These are phyloP conservation scores for Diddensiella caesifluorescens DNA, from an alignment of 805 yeast genomes.

Conservation along the genomic window DNA sequence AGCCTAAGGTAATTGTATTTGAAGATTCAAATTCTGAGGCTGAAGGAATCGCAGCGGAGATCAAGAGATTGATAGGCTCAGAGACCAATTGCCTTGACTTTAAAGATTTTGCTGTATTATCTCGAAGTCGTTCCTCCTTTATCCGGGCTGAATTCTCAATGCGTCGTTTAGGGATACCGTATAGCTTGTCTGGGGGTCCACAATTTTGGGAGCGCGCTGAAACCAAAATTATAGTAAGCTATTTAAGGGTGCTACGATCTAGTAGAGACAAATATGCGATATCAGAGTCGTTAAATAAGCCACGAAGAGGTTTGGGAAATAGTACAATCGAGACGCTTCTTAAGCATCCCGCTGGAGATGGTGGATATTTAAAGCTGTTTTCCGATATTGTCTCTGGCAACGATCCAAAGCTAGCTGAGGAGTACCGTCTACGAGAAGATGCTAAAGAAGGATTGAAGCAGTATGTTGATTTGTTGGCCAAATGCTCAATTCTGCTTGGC, in stretches of 20 bases:
- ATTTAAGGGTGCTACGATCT: slow-evolving; percentile 56
- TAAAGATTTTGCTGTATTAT: slow-evolving; percentile 67
- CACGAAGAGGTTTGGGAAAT: slow-evolving; percentile 65
- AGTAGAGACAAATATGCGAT: slow-evolving; percentile 57
- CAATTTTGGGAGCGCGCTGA: slow-evolving; percentile 80
- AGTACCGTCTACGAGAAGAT: not conserved
- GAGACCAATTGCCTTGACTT: slow-evolving; percentile 42
- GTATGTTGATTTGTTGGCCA: slow-evolving; percentile 9
- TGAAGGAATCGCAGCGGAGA: slow-evolving; percentile 49
- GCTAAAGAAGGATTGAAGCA: not conserved
- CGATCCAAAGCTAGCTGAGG: not conserved
- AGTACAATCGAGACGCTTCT: slow-evolving; percentile 39
- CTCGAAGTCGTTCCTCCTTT: slow-evolving; percentile 59
- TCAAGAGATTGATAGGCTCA: slow-evolving; percentile 42
- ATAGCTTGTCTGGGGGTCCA: slow-evolving; percentile 61
- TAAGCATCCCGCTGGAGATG: slow-evolving; percentile 2
- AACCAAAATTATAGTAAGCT: slow-evolving; percentile 55
- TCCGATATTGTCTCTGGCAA: not conserved
- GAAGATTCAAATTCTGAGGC: slow-evolving; percentile 51
- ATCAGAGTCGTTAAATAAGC: slow-evolving; percentile 51
- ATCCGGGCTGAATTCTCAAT: slow-evolving; percentile 61
- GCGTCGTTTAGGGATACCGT: slow-evolving; percentile 52
- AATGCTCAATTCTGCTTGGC: slow-evolving; percentile 3
- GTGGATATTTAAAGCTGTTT: slow-evolving; percentile 11
- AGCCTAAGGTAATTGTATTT: slow-evolving; percentile 35